Evolutionary conservation across 2,329 filamentous ascomycete species (phyloP).

Genomic region (Xylaria sp.): DNA sequence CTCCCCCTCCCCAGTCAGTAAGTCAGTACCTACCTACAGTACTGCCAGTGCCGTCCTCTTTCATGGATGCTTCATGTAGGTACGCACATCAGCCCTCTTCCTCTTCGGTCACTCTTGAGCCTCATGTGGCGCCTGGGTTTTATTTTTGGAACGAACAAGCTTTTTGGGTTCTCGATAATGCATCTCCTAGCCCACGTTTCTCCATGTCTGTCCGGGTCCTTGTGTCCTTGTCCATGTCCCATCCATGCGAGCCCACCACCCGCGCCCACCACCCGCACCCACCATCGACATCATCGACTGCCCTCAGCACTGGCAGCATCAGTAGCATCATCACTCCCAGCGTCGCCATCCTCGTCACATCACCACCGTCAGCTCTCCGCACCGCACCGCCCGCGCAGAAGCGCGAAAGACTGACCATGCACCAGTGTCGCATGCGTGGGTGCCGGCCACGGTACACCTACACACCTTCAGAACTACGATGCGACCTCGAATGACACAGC

Average conservation of each 20-base stretch:
- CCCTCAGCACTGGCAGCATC: background rate
- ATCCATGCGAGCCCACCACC: background rate
- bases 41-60: constrained; percentile 3
- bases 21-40: too few species aligned
- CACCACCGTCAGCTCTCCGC: too few species aligned
- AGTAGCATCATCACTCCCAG: background rate
- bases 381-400: too few species aligned
- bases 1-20: constrained; percentile 5
- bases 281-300: background rate
- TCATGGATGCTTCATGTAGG: constrained; percentile 22
- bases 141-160: constrained; percentile 33
- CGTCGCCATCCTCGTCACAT: too few species aligned
- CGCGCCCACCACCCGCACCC: background rate
- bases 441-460: background rate
- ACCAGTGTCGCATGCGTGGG: background rate
- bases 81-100: constrained; percentile 11
- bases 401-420: background rate
- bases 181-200: constrained; percentile 3
- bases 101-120: constrained; percentile 21
- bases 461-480: background rate
- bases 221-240: background rate
- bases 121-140: constrained; percentile 29
- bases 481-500: background rate
- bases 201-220: background rate
- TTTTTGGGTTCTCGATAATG: constrained; percentile 17